Conservation (phyloP, 2,329 filamentous ascomycete genomes). For the Trichoderma aggressivum region DNA sequence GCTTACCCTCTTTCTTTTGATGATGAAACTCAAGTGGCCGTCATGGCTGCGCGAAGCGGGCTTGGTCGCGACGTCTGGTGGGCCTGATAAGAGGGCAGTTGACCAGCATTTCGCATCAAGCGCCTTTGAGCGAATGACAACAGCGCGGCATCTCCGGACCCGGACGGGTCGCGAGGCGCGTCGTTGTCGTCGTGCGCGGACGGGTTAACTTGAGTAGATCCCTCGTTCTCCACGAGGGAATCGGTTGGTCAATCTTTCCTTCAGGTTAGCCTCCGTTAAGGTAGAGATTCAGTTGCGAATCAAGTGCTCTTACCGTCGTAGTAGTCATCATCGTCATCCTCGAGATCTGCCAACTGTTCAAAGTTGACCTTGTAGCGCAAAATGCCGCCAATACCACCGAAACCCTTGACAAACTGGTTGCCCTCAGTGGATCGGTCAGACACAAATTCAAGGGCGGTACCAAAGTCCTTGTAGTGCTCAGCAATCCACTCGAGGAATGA, state of each 20-base stretch:
- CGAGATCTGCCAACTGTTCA: constrained; percentile 88
- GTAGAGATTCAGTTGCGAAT: background rate
- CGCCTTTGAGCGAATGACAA: constrained; percentile 45
- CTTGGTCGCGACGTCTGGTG: constrained; percentile 59
- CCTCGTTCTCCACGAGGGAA: constrained; percentile 85
- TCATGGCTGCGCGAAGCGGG: constrained; percentile 67
- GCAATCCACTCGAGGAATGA: constrained; percentile 99
- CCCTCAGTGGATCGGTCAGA: constrained; percentile 96
- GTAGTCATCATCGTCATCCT: constrained; percentile 89
- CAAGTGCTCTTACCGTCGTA: constrained; percentile 57
- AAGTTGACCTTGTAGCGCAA: constrained; percentile 99
- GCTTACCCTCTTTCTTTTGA: constrained; percentile 31
- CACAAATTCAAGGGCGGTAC: constrained; percentile 92
- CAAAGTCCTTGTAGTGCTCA: constrained; percentile 97
- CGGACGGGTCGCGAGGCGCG: constrained; percentile 39
- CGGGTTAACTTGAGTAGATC: constrained; percentile 62
- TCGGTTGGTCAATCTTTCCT: constrained; percentile 79
- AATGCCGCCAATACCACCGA: constrained; percentile 95
- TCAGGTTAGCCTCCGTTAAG: constrained; percentile 2
- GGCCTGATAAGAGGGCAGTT: constrained; percentile 42
- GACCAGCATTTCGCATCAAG: constrained; percentile 45
- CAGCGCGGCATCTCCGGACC: constrained; percentile 45
- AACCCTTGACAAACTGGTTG: constrained; percentile 99
- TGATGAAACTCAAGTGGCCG: constrained; percentile 52
- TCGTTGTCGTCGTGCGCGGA: constrained; percentile 43